These are phyloP conservation scores for Coniophora puteana DNA, from an alignment of 1,284 basidiomycete species.

Conservation along the genomic window DNA sequence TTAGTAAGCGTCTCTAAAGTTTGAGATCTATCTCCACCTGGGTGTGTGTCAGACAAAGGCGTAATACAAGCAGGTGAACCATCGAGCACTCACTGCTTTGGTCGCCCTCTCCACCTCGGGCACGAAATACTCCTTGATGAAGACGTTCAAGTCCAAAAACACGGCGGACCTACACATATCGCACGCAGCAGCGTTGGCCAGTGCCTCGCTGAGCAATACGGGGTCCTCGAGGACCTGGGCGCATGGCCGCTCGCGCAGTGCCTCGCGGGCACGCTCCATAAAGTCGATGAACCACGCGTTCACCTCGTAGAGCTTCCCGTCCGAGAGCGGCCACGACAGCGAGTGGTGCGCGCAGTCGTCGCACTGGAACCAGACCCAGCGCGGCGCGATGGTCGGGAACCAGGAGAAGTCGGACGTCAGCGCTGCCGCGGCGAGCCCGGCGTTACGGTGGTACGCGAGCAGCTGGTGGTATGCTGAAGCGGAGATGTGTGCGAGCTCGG, in stretches of 20 bases:
- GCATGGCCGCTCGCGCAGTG: constrained; percentile 26
- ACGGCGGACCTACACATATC: constrained; percentile 26
- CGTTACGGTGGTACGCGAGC: constrained; percentile 31
- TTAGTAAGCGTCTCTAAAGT: no score
- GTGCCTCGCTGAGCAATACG: constrained; percentile 25
- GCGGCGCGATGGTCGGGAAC: constrained; percentile 32
- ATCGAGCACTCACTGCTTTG: constrained; percentile 22
- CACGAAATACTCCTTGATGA: constrained; percentile 25
- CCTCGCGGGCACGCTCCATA: constrained; percentile 27
- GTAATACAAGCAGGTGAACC: no score
- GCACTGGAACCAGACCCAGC: constrained; percentile 34
- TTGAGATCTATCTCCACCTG: no score
- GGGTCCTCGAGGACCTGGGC: constrained; percentile 27
- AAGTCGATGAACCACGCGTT: constrained; percentile 31
- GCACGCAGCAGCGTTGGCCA: constrained; percentile 21
- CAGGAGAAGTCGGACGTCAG: constrained; percentile 33
- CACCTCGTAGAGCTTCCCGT: constrained; percentile 31
- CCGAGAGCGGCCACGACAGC: constrained; percentile 29
- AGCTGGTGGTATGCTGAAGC: constrained; percentile 31
- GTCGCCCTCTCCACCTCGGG: constrained; percentile 25
- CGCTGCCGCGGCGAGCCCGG: constrained; percentile 25
- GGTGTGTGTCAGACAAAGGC: background rate
- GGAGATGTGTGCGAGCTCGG: constrained; percentile 30
- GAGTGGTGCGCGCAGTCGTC: constrained; percentile 27
- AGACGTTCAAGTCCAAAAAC: constrained; percentile 26